Evolutionary conservation across 805 yeast species (phyloP), one percentile per base, ranked within the genome.

Genomic region (Sugiyamaella smithiae): DNA sequence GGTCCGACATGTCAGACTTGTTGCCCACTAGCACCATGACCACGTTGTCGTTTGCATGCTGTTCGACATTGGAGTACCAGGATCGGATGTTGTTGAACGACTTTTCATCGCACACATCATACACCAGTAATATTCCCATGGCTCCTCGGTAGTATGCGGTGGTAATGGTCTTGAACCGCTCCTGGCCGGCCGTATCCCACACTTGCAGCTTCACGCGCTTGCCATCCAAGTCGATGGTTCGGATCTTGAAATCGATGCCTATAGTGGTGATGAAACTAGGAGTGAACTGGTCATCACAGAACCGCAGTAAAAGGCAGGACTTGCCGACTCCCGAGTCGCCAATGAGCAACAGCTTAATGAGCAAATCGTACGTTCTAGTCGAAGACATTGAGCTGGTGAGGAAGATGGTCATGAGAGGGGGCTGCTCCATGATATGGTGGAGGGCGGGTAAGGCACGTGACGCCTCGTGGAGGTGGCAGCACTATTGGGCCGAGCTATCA

Each of bases 161-260:
- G 14, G 99, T 91, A 72, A 91, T 93, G 44, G 98, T 93, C 76
- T 97, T 84, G 75, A 91, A 91, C 60, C 98, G 77, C 71, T 91
- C 99, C 75, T 91, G 99, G 45, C 99, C 99, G 16, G 99, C 99
- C 50, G 99, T 91, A 68, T 91, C 99, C 99, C 99, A 91, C 38
- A 91, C 86, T 69, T 93, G 99, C 65, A 91, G 78, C 72, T 93
- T 93, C 69, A 93, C 86, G 57, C 85, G 85, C 70, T 87, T 86
- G 46, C 96, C 97, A 55, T 91, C 91, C 57, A 90, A 78, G 60
- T 91, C 97, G 58, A 90, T 87, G 24, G 97, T 90, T 71, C 97
- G 85, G 67, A 93, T 91, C 74, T 93, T 93, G 78, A 93, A 93
- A 69, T 93, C 99, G 62, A 93, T 93, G 48, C 99, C 99, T 62